Evolutionary conservation across 257 asterid species (phyloP).

Genomic region (Lycium ferocissimum): DNA sequence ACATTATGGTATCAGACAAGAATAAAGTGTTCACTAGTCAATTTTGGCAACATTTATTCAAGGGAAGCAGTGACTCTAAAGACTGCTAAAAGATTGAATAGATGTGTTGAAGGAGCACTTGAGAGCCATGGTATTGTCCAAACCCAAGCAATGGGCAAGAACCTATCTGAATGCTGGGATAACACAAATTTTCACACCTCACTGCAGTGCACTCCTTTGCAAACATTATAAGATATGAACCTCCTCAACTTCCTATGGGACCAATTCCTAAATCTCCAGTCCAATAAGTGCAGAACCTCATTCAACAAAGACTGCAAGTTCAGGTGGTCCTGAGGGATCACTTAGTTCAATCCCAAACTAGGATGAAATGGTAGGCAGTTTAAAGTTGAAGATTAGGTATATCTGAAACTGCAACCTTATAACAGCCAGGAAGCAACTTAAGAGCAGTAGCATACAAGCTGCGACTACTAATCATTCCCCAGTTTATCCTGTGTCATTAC

Average conservation of each 20-base stretch:
- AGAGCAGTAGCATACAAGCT: not conserved
- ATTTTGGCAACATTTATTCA: not conserved
- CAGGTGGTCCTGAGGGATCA: not conserved
- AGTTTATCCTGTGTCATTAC: not conserved
- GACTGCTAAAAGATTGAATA: not conserved
- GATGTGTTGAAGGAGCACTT: not conserved
- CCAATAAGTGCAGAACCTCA: not conserved
- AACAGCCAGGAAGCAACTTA: not conserved
- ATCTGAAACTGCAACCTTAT: not conserved
- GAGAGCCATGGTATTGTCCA: not conserved
- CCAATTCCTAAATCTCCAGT: not conserved
- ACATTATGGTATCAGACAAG: conserved; percentile 1
- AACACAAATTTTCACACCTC: not conserved
- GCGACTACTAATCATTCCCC: not conserved
- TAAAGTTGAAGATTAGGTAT: not conserved
- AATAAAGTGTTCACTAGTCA: not conserved
- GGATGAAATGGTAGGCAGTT: not conserved
- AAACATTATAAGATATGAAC: conserved; percentile 4
- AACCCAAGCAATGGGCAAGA: conserved; percentile 4
- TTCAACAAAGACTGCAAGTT: not conserved
- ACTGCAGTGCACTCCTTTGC: conserved; percentile 1
- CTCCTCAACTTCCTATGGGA: not conserved
- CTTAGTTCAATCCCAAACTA: not conserved
- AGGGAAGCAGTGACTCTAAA: not conserved
- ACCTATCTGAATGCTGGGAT: not conserved